Evolutionary conservation across 2,329 filamentous ascomycete species (phyloP), one percentile per base, ranked within the genome.

Genomic region (Fusarium sp.): DNA sequence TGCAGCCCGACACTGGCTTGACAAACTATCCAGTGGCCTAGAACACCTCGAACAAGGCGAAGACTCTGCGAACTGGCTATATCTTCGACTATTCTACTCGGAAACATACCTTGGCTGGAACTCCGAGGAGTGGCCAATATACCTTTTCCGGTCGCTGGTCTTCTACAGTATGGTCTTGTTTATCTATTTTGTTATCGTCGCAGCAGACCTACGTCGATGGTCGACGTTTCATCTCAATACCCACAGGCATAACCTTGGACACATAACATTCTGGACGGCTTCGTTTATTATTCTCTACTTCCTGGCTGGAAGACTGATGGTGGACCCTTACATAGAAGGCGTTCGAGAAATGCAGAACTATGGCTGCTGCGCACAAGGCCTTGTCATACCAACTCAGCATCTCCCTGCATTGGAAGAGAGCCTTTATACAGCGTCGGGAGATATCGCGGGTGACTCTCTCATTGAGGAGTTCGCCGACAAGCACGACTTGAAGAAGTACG

Each of bases 61-160:
- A 49, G 53, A 66, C 2, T 40, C 44, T 22, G 57, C 24, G 43
- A 63, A 50, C 9, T 79, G 78, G 78, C 57, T 79, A 14, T 80
- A 80, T 49, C 71, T 80, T 10, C 71, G 79, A 18, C 70, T 80
- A 1, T 81, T 80, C 50, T 81, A 79, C 47, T 77, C 78, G 1
- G 79, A 80, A 46, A 74, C 72, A 3, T 78, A 79, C 38, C 68
- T 80, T 40, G 78, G 79, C 5, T 80, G 79, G 78, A 80, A 80
- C 54, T 75, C 72, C 1, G 77, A 79, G 50, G 73, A 79, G 46
- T 80, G 77, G 78, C 68, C 59, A 0, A 56, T 49, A 6, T 79
- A 80, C 27, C 18, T 69, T 1, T 29, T 45, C 18, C 67, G 63
- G n/a, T 74, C 72, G 14, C 18, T 72, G 3, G 32, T 1, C 1